Evolutionary conservation across 2,329 filamentous ascomycete species (phyloP).

Genomic region (Blastomyces parvus): DNA sequence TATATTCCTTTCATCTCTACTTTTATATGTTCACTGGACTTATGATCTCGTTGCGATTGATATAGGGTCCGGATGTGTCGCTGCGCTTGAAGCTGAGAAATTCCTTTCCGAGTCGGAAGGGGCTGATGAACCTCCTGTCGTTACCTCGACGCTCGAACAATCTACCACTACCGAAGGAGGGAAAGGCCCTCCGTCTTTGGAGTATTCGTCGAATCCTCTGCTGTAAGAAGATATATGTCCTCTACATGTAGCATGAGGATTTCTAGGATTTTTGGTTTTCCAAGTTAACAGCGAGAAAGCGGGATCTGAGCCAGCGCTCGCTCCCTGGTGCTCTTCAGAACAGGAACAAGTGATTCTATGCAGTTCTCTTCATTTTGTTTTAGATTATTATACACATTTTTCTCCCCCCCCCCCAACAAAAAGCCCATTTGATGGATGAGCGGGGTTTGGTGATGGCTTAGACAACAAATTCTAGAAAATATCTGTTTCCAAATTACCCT

Average conservation of each 20-base stretch:
- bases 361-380: neutral
- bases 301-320: neutral
- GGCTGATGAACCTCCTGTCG: conserved; percentile 17
- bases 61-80: conserved; percentile 85
- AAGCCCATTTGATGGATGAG: neutral
- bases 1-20: neutral
- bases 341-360: neutral
- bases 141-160: conserved; percentile 39
- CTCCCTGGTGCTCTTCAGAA: neutral
- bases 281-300: neutral
- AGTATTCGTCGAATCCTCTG: conserved; percentile 56
- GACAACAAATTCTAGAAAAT: neutral
- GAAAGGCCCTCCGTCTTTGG: conserved; percentile 45
- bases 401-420: no score
- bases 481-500: neutral
- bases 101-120: conserved; percentile 70
- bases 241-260: neutral
- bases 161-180: conserved; percentile 36
- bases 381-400: neutral
- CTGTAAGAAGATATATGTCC: conserved; percentile 39
- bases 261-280: neutral
- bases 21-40: neutral
- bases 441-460: neutral
- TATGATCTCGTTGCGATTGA: neutral
- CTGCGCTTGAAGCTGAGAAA: conserved; percentile 91